A percentile compares a stretch with the other conserved stretches of the same genome.
phyloP scores from a whole-genome alignment of 257 asterid genomes.

The Solanum tacnaense region DNA sequence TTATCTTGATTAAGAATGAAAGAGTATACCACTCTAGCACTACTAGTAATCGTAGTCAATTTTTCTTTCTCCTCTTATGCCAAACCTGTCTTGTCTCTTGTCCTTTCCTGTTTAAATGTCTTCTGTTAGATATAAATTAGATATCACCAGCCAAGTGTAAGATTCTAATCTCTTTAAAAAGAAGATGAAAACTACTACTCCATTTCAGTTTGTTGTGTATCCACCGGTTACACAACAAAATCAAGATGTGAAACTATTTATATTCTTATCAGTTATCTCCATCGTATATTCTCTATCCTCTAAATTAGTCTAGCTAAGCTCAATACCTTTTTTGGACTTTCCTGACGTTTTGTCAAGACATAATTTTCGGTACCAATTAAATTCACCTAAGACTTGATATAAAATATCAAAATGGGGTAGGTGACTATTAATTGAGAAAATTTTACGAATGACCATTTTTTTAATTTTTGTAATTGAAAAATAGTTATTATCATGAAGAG shows the following conservation, averaged over 20 bases:
- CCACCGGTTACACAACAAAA: neutral
- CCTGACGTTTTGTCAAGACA: neutral
- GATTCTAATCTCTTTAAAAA: neutral
- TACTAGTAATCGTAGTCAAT: neutral
- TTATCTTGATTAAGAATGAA: neutral
- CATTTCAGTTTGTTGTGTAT: neutral
- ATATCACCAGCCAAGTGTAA: neutral
- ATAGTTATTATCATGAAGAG: neutral
- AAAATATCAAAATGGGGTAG: neutral
- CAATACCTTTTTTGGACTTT: neutral
- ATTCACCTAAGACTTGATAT: neutral
- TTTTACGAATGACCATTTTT: neutral
- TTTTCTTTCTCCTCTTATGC: neutral
- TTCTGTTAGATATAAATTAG: neutral
- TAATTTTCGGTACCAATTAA: neutral
- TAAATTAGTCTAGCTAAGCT: neutral
- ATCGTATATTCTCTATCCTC: neutral
- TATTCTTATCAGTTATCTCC: neutral
- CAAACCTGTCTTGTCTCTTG: neutral
- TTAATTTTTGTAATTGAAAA: neutral
- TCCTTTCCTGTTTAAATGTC: neutral
- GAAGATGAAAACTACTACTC: neutral
- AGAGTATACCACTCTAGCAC: neutral
- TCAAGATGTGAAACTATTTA: neutral
- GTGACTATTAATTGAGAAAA: neutral